Conservation (phyloP, 306 rosid species). For the Prunus dulcis region DNA sequence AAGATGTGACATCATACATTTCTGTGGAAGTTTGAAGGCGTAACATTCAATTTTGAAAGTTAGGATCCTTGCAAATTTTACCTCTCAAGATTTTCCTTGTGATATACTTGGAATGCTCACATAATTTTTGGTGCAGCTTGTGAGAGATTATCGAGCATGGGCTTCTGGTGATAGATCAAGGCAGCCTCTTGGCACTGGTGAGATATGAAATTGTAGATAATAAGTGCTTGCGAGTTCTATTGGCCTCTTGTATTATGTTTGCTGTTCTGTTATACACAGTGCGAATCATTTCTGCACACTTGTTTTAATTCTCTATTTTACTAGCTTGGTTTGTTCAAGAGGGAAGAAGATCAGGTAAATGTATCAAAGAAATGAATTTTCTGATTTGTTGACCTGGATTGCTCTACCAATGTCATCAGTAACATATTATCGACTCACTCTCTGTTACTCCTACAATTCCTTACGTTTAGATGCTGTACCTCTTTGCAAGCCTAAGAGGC, state of each 20-base stretch:
- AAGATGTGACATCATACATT: not conserved
- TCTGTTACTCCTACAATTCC: no score
- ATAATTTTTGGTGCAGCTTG: slow-evolving; percentile 50
- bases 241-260: slow-evolving; percentile 7
- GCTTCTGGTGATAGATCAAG: slow-evolving; percentile 75
- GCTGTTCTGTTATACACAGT: not conserved
- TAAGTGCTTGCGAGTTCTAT: slow-evolving; percentile 9
- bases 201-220: slow-evolving; percentile 39
- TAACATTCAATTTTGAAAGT: not conserved
- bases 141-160: slow-evolving; percentile 92
- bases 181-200: slow-evolving; percentile 81
- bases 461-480: no score
- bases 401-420: not conserved
- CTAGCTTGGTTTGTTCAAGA: not conserved
- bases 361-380: no score
- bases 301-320: not conserved
- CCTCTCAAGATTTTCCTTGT: not conserved
- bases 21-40: not conserved
- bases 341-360: not conserved
- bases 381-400: not conserved
- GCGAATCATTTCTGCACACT: not conserved
- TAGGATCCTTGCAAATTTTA: not conserved
- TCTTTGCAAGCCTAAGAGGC: no score
- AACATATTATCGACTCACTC: not conserved
- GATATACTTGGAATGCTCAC: not conserved